phyloP scores from a whole-genome alignment of 345 rosid species.

The Camelina neglecta region DNA sequence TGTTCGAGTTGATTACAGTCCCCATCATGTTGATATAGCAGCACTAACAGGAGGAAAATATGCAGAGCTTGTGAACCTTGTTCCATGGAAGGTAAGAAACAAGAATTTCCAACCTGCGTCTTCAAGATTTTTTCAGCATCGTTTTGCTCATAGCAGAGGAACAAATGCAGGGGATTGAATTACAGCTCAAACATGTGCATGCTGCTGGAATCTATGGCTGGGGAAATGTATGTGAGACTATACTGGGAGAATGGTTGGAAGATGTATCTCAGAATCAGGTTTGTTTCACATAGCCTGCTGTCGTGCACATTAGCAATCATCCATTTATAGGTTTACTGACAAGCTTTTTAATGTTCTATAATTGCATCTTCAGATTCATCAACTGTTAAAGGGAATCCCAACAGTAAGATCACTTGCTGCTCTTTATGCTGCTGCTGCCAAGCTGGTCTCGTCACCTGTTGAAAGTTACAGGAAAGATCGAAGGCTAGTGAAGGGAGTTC shows the following conservation, averaged over 20 bases:
- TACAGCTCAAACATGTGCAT: slow-evolving; percentile 89
- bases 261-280: slow-evolving; percentile 98
- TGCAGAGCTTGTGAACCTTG: slow-evolving; percentile 91
- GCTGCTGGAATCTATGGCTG: slow-evolving; percentile 90
- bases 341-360: slow-evolving; percentile 22
- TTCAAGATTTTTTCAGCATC: slow-evolving; percentile 23
- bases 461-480: slow-evolving; percentile 86
- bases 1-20: slow-evolving; percentile 90
- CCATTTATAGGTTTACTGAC: slow-evolving; percentile 25
- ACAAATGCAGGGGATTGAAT: slow-evolving; percentile 80
- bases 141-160: slow-evolving; percentile 40
- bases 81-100: slow-evolving; percentile 88
- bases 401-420: slow-evolving; percentile 76
- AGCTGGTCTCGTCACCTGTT: slow-evolving; percentile 84
- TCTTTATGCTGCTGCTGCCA: slow-evolving; percentile 78
- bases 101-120: neutral
- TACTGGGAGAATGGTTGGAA: slow-evolving; percentile 90
- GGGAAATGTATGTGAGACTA: slow-evolving; percentile 81
- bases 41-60: slow-evolving; percentile 88
- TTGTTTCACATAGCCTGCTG: neutral
- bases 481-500: slow-evolving; percentile 85
- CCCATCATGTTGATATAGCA: slow-evolving; percentile 82
- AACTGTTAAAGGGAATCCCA: slow-evolving; percentile 75
- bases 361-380: slow-evolving; percentile 59
- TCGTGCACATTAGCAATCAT: slow-evolving; percentile 29